phyloP scores from a whole-genome alignment of 2,329 filamentous ascomycete species.

The Penicillium palitans region DNA sequence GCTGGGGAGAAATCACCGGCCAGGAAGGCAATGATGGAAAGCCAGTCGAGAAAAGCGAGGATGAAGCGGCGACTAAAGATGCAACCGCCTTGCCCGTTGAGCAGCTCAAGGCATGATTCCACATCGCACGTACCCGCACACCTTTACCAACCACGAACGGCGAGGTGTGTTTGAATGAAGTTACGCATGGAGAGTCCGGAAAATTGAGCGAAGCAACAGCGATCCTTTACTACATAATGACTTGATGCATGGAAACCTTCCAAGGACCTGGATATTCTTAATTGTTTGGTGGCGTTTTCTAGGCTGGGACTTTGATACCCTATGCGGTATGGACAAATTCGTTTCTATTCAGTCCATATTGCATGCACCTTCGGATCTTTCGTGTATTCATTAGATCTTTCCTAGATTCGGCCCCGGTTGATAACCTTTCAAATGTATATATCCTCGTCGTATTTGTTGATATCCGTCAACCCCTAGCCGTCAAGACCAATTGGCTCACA shows the following conservation, averaged over 20 bases:
- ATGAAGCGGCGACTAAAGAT: slow-evolving; percentile 40
- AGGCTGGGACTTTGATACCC: slow-evolving; percentile 25
- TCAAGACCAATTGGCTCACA: background rate
- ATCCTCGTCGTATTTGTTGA: background rate
- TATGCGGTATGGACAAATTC: slow-evolving; percentile 20
- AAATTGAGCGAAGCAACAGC: slow-evolving; percentile 6
- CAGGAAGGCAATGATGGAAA: slow-evolving; percentile 39
- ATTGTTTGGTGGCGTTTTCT: slow-evolving; percentile 16
- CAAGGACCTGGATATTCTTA: slow-evolving; percentile 14
- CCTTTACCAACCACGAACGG: background rate
- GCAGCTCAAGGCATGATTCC: slow-evolving; percentile 12
- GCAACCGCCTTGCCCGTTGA: slow-evolving; percentile 15
- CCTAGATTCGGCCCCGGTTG: background rate
- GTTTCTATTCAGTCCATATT: slow-evolving; percentile 15
- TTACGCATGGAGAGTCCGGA: slow-evolving; percentile 15
- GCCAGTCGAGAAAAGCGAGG: slow-evolving; percentile 16
- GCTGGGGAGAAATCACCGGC: slow-evolving; percentile 47
- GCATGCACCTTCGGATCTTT: slow-evolving; percentile 11
- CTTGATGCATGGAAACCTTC: slow-evolving; percentile 19
- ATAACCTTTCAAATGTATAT: background rate
- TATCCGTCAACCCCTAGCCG: background rate
- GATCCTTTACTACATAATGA: slow-evolving; percentile 23
- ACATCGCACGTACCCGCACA: background rate
- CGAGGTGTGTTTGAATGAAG: slow-evolving; percentile 17
- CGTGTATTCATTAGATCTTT: slow-evolving; percentile 9